Evolutionary conservation across 306 rosid species (phyloP), one percentile per base, ranked within the genome.

Genomic region (Trichosanthes cucumerina): DNA sequence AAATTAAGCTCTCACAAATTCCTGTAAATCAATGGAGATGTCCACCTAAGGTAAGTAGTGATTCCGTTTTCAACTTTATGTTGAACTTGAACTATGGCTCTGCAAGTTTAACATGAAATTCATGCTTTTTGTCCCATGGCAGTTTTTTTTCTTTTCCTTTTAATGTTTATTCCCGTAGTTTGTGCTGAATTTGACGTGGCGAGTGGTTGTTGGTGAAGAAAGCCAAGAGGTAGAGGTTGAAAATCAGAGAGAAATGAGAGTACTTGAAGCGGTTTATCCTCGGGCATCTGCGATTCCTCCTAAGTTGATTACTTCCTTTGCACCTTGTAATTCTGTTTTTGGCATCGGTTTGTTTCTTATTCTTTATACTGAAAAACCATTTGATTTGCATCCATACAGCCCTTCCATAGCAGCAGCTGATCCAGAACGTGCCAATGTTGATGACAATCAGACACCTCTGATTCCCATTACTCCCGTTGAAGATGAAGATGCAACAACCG

Each of bases 231-330:
- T 78, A 52, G 87, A 79, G 79, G 82, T 83, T 82, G 88, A 91
- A 88, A 80, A 81, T 81, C 90, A 88, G 79, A 91, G 98, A 85
- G 98, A 93, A 85, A 79, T 91, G 92, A 86, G 97, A 85, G 93
- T 91, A 54, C 91, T 93, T 23, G 98, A 93, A 88, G 98, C 98
- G 54, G 87, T 90, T 80, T 93, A 93, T 85, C 98, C 98, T 28
- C 91, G 97, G 12, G 85, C 87, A 28, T 91, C 98, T 46, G 89
- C 98, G 79, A 93, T 93, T 80, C 98, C 98, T 78, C 90, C 85
- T 39, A 90, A 93, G 98, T 93, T 41, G 26, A 93, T 23, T 64
- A 79, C 89, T 85, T 76, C 38, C 78, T 86, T 80, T 70, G 54
- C 77, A 21, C 78, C 73, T 60, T 77, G 9, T 80, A 71, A 79